Evolutionary conservation across 2,329 filamentous ascomycete species (phyloP).

Genomic region (Colletotrichum coccodes): DNA sequence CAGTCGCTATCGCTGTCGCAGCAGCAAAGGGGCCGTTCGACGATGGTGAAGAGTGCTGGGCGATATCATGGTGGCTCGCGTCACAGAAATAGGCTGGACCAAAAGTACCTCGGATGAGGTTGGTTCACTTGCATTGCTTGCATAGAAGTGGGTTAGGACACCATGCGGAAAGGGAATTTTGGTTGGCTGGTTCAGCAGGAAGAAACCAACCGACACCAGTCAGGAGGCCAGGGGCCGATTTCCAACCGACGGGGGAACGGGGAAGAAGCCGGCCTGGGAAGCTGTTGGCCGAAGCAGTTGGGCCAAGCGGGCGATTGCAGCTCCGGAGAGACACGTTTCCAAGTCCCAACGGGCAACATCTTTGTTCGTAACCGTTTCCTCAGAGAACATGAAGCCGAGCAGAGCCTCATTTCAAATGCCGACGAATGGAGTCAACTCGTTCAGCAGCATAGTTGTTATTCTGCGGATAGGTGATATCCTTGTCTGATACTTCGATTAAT

Average conservation of each 20-base stretch:
- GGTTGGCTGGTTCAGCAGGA: background rate
- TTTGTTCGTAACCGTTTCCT: background rate
- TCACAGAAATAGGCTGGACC: background rate
- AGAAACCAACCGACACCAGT: slow-evolving; percentile 1
- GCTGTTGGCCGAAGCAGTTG: background rate
- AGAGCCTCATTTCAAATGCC: background rate
- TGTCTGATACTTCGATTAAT: background rate
- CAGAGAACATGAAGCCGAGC: background rate
- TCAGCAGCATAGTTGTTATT: background rate
- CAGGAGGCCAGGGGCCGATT: background rate
- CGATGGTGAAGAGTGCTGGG: background rate
- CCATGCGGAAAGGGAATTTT: background rate
- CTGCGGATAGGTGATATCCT: background rate
- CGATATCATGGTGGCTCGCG: background rate
- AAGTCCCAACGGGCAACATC: background rate
- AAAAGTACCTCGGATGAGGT: background rate
- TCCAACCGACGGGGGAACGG: background rate
- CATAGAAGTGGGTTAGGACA: background rate
- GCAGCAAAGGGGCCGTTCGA: background rate
- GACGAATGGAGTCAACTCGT: background rate
- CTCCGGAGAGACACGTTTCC: no score
- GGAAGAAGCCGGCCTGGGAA: slow-evolving; percentile 4
- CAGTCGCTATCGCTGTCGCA: background rate
- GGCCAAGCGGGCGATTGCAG: background rate
- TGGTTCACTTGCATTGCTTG: slow-evolving; percentile 4